phyloP scores from a whole-genome alignment of 768 basidiomycete species.

The Calocera cornea region DNA sequence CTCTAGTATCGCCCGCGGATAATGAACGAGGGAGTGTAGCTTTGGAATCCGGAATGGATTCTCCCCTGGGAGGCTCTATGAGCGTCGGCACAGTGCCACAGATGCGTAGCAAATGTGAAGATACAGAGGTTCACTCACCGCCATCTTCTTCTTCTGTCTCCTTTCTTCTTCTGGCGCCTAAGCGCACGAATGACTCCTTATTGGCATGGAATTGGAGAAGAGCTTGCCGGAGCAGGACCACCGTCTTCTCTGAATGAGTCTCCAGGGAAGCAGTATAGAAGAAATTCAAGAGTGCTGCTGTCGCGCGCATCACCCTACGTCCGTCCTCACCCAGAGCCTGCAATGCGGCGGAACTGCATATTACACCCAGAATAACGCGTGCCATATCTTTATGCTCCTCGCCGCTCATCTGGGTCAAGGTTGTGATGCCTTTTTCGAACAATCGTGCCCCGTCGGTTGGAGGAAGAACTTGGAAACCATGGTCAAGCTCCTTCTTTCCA shows the following conservation, averaged over 20 bases:
- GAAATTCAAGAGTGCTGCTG: constrained; percentile 28
- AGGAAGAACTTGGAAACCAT: constrained; percentile 10
- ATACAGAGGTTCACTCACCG: too few species aligned
- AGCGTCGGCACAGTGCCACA: too few species aligned
- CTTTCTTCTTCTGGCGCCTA: background rate
- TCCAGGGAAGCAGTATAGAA: constrained; percentile 24
- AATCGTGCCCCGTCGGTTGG: constrained; percentile 6
- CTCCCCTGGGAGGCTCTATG: background rate
- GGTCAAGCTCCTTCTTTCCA: constrained; percentile 7
- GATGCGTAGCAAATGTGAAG: too few species aligned
- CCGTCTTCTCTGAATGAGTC: background rate
- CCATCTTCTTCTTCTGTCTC: background rate
- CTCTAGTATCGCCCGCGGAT: constrained; percentile 20
- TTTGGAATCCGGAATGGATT: constrained; percentile 34
- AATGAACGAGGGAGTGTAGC: constrained; percentile 29
- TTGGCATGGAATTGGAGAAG: background rate
- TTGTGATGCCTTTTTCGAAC: constrained; percentile 13
- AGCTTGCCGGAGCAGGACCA: background rate
- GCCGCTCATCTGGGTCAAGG: constrained; percentile 9
- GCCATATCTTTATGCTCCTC: constrained; percentile 7
- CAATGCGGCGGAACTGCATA: constrained; percentile 1
- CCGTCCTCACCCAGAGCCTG: background rate
- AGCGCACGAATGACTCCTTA: background rate
- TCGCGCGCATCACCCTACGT: constrained; percentile 10
- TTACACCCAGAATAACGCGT: constrained; percentile 6